These are phyloP conservation scores for Solanum infundibuliforme DNA, from an alignment of 257 asterid genomes.

Conservation along the genomic window DNA sequence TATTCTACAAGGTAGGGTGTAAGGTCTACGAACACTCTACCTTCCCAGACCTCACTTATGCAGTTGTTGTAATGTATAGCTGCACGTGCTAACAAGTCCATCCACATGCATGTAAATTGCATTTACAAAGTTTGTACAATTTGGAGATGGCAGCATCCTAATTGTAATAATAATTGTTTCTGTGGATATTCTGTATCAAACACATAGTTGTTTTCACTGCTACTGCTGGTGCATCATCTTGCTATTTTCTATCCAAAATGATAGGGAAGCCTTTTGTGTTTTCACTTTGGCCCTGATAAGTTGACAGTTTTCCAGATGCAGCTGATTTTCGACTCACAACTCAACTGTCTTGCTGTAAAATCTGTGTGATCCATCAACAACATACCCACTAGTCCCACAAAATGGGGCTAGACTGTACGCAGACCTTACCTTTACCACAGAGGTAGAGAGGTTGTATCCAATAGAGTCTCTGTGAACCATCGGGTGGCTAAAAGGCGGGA, in stretches of 20 bases:
- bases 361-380: background rate
- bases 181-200: background rate
- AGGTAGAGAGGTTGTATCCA: background rate
- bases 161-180: background rate
- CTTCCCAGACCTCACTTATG: background rate
- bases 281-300: background rate
- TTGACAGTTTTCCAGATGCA: background rate
- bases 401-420: background rate
- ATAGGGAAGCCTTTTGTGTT: background rate
- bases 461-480: background rate
- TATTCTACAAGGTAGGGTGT: background rate
- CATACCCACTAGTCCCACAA: background rate
- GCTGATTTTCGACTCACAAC: background rate
- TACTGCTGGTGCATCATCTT: background rate
- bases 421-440: background rate
- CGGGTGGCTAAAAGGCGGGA: slow-evolving; percentile 68
- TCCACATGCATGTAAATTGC: background rate
- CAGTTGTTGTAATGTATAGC: background rate
- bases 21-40: background rate
- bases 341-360: background rate
- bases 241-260: background rate
- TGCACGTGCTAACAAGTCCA: background rate
- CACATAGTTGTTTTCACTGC: background rate
- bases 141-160: background rate
- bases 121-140: background rate